A percentile compares a stretch with the other conserved stretches of the same genome.
Evolutionary conservation across 345 rosid species (phyloP).

Genomic region (Arabis alpina): DNA sequence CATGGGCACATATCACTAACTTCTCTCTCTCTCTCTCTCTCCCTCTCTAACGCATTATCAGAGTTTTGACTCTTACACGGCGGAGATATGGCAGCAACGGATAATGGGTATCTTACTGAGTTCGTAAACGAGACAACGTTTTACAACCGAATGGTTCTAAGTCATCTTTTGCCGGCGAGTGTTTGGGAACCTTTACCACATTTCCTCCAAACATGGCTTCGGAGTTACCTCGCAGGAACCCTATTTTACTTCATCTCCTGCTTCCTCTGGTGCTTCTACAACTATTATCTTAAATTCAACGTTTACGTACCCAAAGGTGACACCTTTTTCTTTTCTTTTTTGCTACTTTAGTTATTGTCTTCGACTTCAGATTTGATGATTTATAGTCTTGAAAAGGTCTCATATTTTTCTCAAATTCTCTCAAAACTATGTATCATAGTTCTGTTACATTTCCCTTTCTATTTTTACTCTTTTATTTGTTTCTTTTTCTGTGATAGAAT

Average conservation of each 20-base stretch:
- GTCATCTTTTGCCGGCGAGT: slow-evolving; percentile 51
- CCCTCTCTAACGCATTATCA: neutral
- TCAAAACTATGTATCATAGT: too few relatives aligned
- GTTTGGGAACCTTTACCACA: slow-evolving; percentile 71
- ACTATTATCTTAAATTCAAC: slow-evolving; percentile 68
- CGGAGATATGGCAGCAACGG: slow-evolving; percentile 12
- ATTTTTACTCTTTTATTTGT: too few relatives aligned
- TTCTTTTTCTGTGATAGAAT: too few relatives aligned
- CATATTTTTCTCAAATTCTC: neutral
- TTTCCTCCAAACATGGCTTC: slow-evolving; percentile 74
- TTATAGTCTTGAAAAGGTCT: neutral
- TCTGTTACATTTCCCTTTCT: too few relatives aligned
- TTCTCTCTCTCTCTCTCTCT: neutral
- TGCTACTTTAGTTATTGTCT: neutral
- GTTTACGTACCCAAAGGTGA: slow-evolving; percentile 72
- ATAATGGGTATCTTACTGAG: slow-evolving; percentile 37
- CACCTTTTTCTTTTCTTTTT: neutral
- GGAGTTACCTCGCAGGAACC: slow-evolving; percentile 67
- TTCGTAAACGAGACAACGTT: slow-evolving; percentile 56
- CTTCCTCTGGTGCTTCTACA: slow-evolving; percentile 79
- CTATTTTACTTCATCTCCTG: slow-evolving; percentile 67
- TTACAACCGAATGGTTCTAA: slow-evolving; percentile 65
- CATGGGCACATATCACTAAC: slow-evolving; percentile 3
- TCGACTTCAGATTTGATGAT: neutral
- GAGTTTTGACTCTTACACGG: neutral